Base-by-base conservation (phyloP, 495 filamentous ascomycete species). In the Massariosphaeria phaeospora region DNA sequence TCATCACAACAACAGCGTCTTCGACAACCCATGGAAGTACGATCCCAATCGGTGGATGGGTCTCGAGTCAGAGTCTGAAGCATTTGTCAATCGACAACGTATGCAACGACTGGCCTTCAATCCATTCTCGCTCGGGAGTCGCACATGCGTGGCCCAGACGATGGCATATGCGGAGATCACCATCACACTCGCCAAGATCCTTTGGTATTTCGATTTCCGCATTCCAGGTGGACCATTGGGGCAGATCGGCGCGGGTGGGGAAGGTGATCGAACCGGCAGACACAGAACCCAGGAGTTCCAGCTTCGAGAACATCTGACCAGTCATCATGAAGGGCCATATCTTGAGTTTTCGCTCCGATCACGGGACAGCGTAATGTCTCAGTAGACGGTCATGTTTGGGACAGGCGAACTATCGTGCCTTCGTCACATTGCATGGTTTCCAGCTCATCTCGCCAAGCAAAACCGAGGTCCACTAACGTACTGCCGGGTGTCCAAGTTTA, bases 241-340 rank as follows among this genome's bases (percentile, higher is more conserved):
- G 1, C 96, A 10, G 13, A 33, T 59, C 30, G 55, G 55, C n/a
- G 48, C 49, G 24, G 55, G 55, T 11, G 15, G 25, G 1, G 13
- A 30, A 6, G 40, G 30, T 4, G 47, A 23, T 17, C 13, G 7
- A 17, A 29, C 15, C 26, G 48, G 55, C 9, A 59, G 55, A 24
- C n/a, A 34, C 10, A 17, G 55, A 41, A 15, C 17, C 20, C 24
- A 30, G 11, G 55, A 59, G 30, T 59, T 42, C 25, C 55, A 59
- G 36, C 38, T 48, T 5, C 3, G 35, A 13, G 55, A 59, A 17
- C 39, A 52, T 39, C 34, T 52, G n/a, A 52, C 48, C 11, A 43
- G 27, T 35, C 43, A n/a, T 17, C 42, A 43, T 24, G 17, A 45
- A 21, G 55, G 55, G 7, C 55, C 55, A 10, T 52, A 29, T 26